Evolutionary conservation across 495 filamentous ascomycete species (phyloP).

Genomic region (Aspergillus bridgeri): DNA sequence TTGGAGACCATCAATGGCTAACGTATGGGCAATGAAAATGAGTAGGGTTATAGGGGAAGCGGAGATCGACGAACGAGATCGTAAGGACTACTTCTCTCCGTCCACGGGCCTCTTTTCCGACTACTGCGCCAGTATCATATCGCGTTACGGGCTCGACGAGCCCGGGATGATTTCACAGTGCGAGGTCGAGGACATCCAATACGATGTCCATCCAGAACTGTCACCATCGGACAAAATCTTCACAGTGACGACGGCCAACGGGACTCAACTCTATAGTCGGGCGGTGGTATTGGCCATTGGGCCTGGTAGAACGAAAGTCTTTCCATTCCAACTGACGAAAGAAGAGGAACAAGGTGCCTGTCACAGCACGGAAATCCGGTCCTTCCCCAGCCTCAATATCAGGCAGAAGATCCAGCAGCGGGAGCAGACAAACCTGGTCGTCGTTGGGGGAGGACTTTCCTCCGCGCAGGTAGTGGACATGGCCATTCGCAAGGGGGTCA

Average conservation of each 20-base stretch:
- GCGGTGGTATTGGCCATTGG: slow-evolving; percentile 57
- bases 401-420: slow-evolving; percentile 43
- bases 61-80: slow-evolving; percentile 60
- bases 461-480: slow-evolving; percentile 59
- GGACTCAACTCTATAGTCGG: slow-evolving; percentile 43
- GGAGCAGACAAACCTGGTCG: slow-evolving; percentile 49
- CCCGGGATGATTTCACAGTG: slow-evolving; percentile 44
- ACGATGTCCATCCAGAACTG: slow-evolving; percentile 30
- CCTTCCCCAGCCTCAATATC: slow-evolving; percentile 45
- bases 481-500: slow-evolving; percentile 49
- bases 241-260: slow-evolving; percentile 46
- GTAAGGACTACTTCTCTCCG: slow-evolving; percentile 63
- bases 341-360: slow-evolving; percentile 46
- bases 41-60: slow-evolving; percentile 28
- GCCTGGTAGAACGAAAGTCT: slow-evolving; percentile 49
- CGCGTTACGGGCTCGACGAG: slow-evolving; percentile 49
- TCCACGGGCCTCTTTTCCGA: slow-evolving; percentile 53
- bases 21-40: background rate
- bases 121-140: slow-evolving; percentile 51
- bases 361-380: slow-evolving; percentile 53
- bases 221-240: slow-evolving; percentile 43
- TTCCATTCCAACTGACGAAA: slow-evolving; percentile 39
- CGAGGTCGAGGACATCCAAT: slow-evolving; percentile 51
- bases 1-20: background rate
- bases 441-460: slow-evolving; percentile 61